Percentiles rank a stretch among this genome's conserved stretches.
Evolutionary conservation across 1,284 basidiomycete genomes (phyloP).

Genomic region (Ustilago crameri): DNA sequence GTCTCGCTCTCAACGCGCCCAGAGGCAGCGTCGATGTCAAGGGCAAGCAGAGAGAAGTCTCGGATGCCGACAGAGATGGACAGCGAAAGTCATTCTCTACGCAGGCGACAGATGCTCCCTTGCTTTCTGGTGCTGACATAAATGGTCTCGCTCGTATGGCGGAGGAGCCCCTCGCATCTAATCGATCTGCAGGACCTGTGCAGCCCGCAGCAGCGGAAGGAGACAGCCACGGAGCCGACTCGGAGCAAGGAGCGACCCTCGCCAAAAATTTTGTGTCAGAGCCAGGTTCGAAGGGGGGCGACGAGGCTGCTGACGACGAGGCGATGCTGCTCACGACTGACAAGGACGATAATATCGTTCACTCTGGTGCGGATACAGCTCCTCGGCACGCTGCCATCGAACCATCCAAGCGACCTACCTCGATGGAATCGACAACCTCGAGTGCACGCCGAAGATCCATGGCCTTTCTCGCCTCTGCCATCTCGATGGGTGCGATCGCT

Average conservation of each 20-base stretch:
- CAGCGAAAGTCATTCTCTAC: neutral
- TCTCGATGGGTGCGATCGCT: constrained; percentile 44
- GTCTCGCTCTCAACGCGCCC: neutral
- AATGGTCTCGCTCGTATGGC: neutral
- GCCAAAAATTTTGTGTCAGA: neutral
- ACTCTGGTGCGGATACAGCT: neutral
- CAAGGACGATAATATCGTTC: neutral
- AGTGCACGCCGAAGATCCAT: constrained; percentile 28
- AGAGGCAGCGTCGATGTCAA: constrained; percentile 14
- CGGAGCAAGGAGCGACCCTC: neutral
- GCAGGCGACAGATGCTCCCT: neutral
- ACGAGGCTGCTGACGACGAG: neutral
- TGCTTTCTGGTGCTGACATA: neutral
- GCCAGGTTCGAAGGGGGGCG: neutral
- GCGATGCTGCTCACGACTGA: constrained; percentile 2
- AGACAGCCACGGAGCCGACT: neutral
- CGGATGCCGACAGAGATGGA: neutral
- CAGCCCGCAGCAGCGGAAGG: neutral
- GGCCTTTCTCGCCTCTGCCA: constrained; percentile 46
- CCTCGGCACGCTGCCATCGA: neutral
- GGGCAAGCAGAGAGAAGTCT: constrained; percentile 5
- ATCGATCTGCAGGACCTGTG: neutral
- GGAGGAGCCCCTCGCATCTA: neutral
- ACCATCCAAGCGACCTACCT: constrained; percentile 18
- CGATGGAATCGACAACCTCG: constrained; percentile 39